Evolutionary conservation across 805 yeast species (phyloP).

Genomic region (Pichia nanzhaoensis): DNA sequence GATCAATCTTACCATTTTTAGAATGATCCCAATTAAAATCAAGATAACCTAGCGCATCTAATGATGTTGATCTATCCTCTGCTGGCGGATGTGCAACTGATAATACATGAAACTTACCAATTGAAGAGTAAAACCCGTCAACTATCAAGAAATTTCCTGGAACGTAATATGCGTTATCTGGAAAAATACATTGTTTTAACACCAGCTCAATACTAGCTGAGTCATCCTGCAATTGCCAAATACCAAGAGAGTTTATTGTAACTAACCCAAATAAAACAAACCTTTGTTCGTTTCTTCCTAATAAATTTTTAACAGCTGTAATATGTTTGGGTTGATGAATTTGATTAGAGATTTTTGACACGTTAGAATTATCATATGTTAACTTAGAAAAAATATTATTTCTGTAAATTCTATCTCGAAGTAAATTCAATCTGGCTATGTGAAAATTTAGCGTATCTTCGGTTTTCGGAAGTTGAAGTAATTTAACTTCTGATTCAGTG

Average conservation of each 20-base stretch:
- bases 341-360: constrained; percentile 3
- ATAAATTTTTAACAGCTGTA: constrained; percentile 71
- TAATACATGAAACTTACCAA: constrained; percentile 66
- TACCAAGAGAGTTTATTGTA: constrained; percentile 53
- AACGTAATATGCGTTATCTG: constrained; percentile 58
- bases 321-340: constrained; percentile 29
- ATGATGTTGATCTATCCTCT: constrained; percentile 60
- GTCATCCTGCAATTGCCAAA: constrained; percentile 75
- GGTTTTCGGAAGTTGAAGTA: constrained; percentile 9
- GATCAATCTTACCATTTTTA: constrained; percentile 49
- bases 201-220: constrained; percentile 69
- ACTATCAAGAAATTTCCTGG: constrained; percentile 73
- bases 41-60: constrained; percentile 69
- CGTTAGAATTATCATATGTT: constrained; percentile 5
- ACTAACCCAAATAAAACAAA: constrained; percentile 78
- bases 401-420: constrained; percentile 66
- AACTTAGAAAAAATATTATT: constrained; percentile 39
- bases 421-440: constrained; percentile 49
- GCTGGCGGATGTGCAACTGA: constrained; percentile 84
- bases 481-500: not conserved
- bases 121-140: constrained; percentile 77
- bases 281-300: constrained; percentile 75
- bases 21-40: constrained; percentile 45
- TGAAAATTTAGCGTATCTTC: constrained; percentile 27
- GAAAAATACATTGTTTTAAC: constrained; percentile 52